phyloP scores from a whole-genome alignment of 1,284 basidiomycete species.

The Phaffia rhodozyma region DNA sequence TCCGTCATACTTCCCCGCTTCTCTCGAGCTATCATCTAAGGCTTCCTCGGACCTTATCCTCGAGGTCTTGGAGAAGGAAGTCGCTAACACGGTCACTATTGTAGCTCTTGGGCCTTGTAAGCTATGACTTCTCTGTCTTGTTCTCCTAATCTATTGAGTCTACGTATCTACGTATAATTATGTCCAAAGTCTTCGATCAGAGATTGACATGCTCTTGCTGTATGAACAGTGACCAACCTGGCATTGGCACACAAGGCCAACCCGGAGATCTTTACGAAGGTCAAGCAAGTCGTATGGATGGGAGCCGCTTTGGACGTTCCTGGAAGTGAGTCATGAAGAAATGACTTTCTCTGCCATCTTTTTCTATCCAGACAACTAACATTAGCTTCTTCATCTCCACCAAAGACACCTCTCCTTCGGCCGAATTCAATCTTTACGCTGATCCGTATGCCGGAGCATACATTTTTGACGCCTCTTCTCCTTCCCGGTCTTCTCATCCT shows the following conservation, averaged over 20 bases:
- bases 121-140: constrained; percentile 19
- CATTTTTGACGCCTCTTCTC: constrained; percentile 45
- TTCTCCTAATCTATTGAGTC: background rate
- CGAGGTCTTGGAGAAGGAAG: constrained; percentile 49
- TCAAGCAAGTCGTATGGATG: constrained; percentile 71
- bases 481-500: constrained; percentile 39
- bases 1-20: constrained; percentile 36
- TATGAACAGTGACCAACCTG: constrained; percentile 56
- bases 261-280: constrained; percentile 44
- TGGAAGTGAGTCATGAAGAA: constrained; percentile 67
- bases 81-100: constrained; percentile 60
- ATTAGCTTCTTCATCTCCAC: background rate
- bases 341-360: background rate
- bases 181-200: background rate
- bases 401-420: background rate
- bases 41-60: constrained; percentile 54
- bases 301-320: constrained; percentile 92
- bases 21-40: constrained; percentile 43
- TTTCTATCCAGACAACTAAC: constrained; percentile 6
- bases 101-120: constrained; percentile 66
- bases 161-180: background rate
- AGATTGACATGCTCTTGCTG: background rate
- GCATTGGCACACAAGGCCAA: constrained; percentile 54
- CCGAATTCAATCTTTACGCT: constrained; percentile 83
- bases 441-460: constrained; percentile 73